Conservation (phyloP, 768 basidiomycete species). For the Kwoniella bestiolae region DNA sequence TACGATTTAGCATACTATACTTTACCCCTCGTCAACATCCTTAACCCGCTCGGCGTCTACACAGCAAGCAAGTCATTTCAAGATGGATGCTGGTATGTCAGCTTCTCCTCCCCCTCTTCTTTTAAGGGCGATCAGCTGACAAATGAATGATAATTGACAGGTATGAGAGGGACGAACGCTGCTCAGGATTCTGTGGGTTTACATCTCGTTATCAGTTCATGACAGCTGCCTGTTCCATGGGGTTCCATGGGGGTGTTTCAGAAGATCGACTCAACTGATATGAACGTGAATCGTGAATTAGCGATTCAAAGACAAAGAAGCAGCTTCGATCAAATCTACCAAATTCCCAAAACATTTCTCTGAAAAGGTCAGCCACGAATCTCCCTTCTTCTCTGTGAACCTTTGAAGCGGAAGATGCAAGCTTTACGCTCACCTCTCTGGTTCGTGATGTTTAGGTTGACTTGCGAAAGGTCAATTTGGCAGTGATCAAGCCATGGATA, state of each 20-base stretch:
- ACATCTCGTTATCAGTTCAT: background rate
- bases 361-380: conserved; percentile 72
- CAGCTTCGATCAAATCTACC: conserved; percentile 81
- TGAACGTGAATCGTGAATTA: conserved; percentile 6
- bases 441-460: conserved; percentile 65
- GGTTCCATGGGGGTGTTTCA: background rate
- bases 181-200: conserved; percentile 49
- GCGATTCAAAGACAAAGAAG: conserved; percentile 93
- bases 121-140: background rate
- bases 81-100: conserved; percentile 42
- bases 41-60: background rate
- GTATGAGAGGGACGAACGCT: conserved; percentile 50
- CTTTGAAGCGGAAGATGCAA: no score
- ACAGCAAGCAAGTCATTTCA: background rate
- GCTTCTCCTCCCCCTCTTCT: background rate
- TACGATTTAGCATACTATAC: background rate
- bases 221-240: no score
- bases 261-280: background rate
- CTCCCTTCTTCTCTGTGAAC: no score
- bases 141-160: conserved; percentile 18
- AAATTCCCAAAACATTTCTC: conserved; percentile 90
- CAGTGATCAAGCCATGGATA: conserved; percentile 92
- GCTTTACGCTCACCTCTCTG: no score
- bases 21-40: no score
- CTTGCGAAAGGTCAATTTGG: conserved; percentile 90